These are phyloP conservation scores for Suillus plorans DNA, from an alignment of 768 basidiomycete species.

Conservation along the genomic window DNA sequence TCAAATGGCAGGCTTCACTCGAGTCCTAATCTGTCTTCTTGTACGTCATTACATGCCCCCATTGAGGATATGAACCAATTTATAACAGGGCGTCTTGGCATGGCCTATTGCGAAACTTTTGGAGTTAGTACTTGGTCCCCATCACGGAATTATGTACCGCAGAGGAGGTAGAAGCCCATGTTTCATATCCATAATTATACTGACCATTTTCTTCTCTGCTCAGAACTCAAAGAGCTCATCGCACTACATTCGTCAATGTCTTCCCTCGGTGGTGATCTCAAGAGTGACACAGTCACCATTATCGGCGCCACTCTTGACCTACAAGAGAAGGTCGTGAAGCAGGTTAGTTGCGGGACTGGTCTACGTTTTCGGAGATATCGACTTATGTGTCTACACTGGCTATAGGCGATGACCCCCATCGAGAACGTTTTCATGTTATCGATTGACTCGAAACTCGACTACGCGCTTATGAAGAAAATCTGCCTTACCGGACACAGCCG, in stretches of 20 bases:
- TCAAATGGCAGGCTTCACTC: constrained; percentile 76
- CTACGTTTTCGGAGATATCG: background rate
- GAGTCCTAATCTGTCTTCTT: constrained; percentile 63
- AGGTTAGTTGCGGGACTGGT: constrained; percentile 35
- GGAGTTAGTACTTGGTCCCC: constrained; percentile 73
- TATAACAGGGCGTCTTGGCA: constrained; percentile 60
- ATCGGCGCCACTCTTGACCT: constrained; percentile 88
- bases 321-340: constrained; percentile 80
- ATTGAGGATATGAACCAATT: background rate
- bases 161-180: constrained; percentile 48
- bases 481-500: constrained; percentile 81
- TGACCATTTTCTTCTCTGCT: background rate
- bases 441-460: constrained; percentile 81
- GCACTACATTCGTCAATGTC: constrained; percentile 79
- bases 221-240: constrained; percentile 86
- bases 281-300: constrained; percentile 84
- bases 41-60: constrained; percentile 38
- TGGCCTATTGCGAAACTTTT: constrained; percentile 88
- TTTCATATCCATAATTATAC: background rate
- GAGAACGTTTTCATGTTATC: constrained; percentile 83
- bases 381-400: background rate
- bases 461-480: constrained; percentile 72
- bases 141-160: constrained; percentile 91
- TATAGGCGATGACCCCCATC: constrained; percentile 80
- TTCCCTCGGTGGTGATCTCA: constrained; percentile 81